These are phyloP conservation scores for Saturnispora zaruensis DNA, from an alignment of 805 yeast species.

Conservation along the genomic window DNA sequence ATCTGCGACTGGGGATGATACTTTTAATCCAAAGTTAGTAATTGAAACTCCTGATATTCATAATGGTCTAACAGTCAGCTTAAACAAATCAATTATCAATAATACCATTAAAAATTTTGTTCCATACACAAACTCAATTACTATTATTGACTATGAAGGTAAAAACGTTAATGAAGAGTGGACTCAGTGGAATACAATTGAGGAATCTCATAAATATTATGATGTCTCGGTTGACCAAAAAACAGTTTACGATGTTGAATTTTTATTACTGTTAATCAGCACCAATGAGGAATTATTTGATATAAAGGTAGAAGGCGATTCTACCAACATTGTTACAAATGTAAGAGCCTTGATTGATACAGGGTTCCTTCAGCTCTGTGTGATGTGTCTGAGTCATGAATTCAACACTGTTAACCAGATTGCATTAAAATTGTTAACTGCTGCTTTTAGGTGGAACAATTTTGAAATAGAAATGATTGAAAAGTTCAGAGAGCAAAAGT, in stretches of 20 bases:
- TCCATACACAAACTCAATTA: slow-evolving; percentile 9
- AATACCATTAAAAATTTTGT: slow-evolving; percentile 38
- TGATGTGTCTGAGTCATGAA: slow-evolving; percentile 37
- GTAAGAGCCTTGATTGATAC: slow-evolving; percentile 51
- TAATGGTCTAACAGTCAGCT: slow-evolving; percentile 40
- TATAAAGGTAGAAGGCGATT: slow-evolving; percentile 15
- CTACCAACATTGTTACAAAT: slow-evolving; percentile 32
- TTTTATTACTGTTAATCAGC: slow-evolving; percentile 50
- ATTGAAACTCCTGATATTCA: slow-evolving; percentile 30
- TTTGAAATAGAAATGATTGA: slow-evolving; percentile 15
- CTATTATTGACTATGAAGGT: neutral
- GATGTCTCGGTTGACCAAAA: slow-evolving; percentile 10
- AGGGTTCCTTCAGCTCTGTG: slow-evolving; percentile 42
- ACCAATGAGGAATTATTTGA: slow-evolving; percentile 58
- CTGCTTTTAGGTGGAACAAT: slow-evolving; percentile 31
- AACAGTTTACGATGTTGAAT: slow-evolving; percentile 58
- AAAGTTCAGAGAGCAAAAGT: slow-evolving; percentile 8
- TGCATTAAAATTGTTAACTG: slow-evolving; percentile 33
- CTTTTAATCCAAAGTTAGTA: slow-evolving; percentile 40
- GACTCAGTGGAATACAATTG: slow-evolving; percentile 17
- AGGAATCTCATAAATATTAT: slow-evolving; percentile 24
- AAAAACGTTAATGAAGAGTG: slow-evolving; percentile 16
- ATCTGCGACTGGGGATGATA: slow-evolving; percentile 34
- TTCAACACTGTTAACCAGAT: slow-evolving; percentile 27
- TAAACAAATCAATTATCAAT: slow-evolving; percentile 41